These are phyloP conservation scores for Tardiomyces digboiensis DNA, from an alignment of 1,139 yeast genomes.

Conservation along the genomic window DNA sequence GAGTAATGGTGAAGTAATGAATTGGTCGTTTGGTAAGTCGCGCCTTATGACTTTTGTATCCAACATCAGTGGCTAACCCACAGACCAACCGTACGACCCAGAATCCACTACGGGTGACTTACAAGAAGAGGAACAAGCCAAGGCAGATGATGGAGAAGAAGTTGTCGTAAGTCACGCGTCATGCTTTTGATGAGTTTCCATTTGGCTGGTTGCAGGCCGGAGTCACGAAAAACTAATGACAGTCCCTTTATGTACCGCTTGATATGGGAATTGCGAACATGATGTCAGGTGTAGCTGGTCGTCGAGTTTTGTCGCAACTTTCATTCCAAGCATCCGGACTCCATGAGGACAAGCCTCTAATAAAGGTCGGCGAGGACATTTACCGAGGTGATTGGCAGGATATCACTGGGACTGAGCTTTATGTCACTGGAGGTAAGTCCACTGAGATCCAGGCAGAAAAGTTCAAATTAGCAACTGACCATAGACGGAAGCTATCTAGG, in stretches of 20 bases:
- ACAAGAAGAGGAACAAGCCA: conserved; percentile 1
- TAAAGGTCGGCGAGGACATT: conserved; percentile 44
- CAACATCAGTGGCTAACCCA: conserved; percentile 1
- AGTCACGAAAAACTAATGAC: background rate
- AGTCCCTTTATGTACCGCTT: conserved; percentile 1
- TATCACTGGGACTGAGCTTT: conserved; percentile 74
- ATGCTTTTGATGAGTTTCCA: too few species aligned
- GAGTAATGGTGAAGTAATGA: conserved; percentile 79
- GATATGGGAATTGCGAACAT: background rate
- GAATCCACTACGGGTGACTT: conserved; percentile 11
- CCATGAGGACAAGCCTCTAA: conserved; percentile 40
- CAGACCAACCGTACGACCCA: background rate
- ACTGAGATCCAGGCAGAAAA: background rate
- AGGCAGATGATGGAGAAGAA: conserved; percentile 4
- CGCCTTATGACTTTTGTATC: background rate
- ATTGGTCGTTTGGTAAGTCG: conserved; percentile 63
- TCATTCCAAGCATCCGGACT: conserved; percentile 39
- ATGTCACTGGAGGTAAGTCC: conserved; percentile 16
- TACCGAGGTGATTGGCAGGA: conserved; percentile 74
- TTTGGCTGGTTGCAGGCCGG: background rate
- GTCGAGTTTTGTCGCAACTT: background rate
- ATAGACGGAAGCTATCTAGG: background rate
- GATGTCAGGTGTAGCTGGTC: background rate
- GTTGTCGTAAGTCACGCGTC: too few species aligned
- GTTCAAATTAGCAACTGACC: background rate